Conservation (phyloP, 192 early-diverging fungal genomes). For the Linnemannia zychae region DNA sequence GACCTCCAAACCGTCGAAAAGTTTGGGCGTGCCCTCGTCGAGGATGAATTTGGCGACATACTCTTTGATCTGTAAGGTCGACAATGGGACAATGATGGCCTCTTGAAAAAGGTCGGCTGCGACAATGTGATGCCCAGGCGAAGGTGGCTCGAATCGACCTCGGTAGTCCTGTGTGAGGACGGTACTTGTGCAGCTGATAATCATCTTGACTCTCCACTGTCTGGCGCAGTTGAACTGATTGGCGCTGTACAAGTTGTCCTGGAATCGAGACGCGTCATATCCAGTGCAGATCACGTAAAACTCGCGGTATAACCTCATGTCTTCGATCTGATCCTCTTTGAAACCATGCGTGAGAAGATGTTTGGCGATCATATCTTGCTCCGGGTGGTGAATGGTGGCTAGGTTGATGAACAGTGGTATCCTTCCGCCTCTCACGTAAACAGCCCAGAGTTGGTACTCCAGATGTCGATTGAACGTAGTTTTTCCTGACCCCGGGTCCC, state of each 20-base stretch:
- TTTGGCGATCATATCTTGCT: background rate
- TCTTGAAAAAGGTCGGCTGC: background rate
- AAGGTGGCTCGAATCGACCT: background rate
- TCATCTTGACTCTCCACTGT: slow-evolving; percentile 7
- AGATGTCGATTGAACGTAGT: background rate
- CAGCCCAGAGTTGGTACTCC: background rate
- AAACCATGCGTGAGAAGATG: background rate
- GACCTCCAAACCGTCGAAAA: background rate
- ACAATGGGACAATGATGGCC: slow-evolving; percentile 9
- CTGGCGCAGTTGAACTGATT: background rate
- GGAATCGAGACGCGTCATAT: background rate
- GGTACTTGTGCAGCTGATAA: slow-evolving; percentile 3
- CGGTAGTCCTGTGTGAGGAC: slow-evolving; percentile 1
- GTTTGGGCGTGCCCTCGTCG: background rate
- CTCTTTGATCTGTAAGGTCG: background rate
- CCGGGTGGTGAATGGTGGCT: background rate
- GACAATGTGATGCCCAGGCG: background rate
- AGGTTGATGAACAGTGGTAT: background rate
- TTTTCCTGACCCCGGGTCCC: background rate
- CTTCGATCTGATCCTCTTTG: background rate
- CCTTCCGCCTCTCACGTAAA: background rate
- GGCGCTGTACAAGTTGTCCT: slow-evolving; percentile 1
- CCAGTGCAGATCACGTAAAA: background rate
- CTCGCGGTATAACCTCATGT: background rate
- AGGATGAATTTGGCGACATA: background rate